phyloP scores from a whole-genome alignment of 2,329 filamentous ascomycete species.

The Cladosporium sp. region DNA sequence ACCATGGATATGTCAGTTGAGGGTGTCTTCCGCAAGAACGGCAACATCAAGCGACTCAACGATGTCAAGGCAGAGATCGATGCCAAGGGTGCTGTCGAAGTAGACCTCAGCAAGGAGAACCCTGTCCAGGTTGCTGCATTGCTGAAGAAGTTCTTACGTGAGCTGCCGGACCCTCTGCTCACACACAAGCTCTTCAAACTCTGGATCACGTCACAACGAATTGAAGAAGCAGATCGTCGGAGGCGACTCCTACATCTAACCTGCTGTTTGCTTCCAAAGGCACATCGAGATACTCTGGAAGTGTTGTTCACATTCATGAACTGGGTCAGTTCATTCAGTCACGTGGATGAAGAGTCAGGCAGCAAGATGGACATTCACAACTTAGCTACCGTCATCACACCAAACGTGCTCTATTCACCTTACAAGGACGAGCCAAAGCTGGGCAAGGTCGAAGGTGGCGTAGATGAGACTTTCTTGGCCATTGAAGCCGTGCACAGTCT shows the following conservation, averaged over 20 bases:
- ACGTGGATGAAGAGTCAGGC: constrained; percentile 93
- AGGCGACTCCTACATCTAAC: constrained; percentile 85
- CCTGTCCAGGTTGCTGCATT: constrained; percentile 93
- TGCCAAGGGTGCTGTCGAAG: constrained; percentile 76
- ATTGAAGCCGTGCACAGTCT: constrained; percentile 91
- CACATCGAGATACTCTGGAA: constrained; percentile 90
- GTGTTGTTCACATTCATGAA: constrained; percentile 95
- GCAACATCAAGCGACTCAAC: constrained; percentile 91
- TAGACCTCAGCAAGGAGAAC: constrained; percentile 84
- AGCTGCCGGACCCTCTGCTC: constrained; percentile 90
- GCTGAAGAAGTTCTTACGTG: constrained; percentile 90
- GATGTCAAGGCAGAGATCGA: constrained; percentile 87
- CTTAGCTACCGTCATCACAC: constrained; percentile 93
- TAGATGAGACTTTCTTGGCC: constrained; percentile 86
- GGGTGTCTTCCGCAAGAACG: constrained; percentile 98
- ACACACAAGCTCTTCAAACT: constrained; percentile 92
- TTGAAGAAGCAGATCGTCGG: constrained; percentile 77
- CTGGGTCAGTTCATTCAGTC: constrained; percentile 96
- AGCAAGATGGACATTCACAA: constrained; percentile 99
- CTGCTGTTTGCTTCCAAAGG: constrained; percentile 89
- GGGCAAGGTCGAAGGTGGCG: constrained; percentile 36
- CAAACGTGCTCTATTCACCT: constrained; percentile 72
- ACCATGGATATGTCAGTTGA: constrained; percentile 99
- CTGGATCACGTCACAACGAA: constrained; percentile 86
- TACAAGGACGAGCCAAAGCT: constrained; percentile 50